Conservation (phyloP, 306 rosid genomes). For the Cucumis cinereus region DNA sequence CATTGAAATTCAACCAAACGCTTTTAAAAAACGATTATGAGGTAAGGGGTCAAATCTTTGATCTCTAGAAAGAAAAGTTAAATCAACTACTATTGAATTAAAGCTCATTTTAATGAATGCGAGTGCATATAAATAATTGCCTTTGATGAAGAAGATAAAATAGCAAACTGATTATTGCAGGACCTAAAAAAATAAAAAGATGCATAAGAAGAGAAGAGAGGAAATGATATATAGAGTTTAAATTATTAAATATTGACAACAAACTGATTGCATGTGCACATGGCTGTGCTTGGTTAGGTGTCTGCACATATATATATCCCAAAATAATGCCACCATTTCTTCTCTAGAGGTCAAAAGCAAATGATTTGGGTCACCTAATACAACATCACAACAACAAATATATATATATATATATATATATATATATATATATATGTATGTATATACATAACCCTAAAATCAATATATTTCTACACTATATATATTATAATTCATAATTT, state of each 20-base stretch:
- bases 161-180: too few relatives aligned
- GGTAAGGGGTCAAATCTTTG: too few relatives aligned
- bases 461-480: not conserved
- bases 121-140: not conserved
- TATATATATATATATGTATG: too few relatives aligned
- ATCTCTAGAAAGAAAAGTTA: too few relatives aligned
- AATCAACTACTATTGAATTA: too few relatives aligned
- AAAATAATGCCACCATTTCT: not conserved
- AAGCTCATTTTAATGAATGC: too few relatives aligned
- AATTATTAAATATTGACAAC: not conserved
- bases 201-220: not conserved
- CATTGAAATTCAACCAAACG: too few relatives aligned
- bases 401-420: not conserved
- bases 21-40: too few relatives aligned
- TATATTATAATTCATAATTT: not conserved
- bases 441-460: too few relatives aligned
- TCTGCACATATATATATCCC: not conserved
- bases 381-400: not conserved
- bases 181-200: not conserved
- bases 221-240: not conserved
- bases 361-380: slow-evolving; percentile 2
- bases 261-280: not conserved
- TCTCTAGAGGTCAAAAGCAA: not conserved
- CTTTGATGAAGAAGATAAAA: not conserved
- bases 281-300: not conserved